Conservation (phyloP, 225 moss, liverwort and hornwort genomes). For the Pseudisothecium myosuroides region DNA sequence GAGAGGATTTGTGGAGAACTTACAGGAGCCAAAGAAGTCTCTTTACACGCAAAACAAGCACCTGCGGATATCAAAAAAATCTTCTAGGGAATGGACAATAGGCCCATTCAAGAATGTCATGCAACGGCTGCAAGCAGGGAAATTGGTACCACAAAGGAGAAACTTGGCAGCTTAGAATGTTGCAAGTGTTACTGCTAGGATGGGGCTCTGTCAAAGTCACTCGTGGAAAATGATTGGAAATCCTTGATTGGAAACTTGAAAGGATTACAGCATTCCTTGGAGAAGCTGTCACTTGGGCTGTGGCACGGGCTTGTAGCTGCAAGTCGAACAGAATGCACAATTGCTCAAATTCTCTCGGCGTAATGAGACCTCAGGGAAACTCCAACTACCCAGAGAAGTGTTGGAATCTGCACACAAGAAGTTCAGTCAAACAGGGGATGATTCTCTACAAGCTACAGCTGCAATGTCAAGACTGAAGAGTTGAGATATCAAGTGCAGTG, state of each 20-base stretch:
- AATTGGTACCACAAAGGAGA: background rate
- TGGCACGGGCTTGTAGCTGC: background rate
- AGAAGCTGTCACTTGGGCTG: background rate
- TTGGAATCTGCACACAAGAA: conserved; percentile 3
- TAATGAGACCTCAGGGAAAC: background rate
- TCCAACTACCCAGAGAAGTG: background rate
- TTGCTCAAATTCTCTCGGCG: background rate
- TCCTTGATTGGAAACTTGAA: background rate
- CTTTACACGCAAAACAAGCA: background rate
- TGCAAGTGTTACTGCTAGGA: background rate
- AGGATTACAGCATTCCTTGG: background rate
- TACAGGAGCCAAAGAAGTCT: background rate
- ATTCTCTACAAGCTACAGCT: background rate
- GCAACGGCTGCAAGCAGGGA: background rate
- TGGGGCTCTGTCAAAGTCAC: background rate
- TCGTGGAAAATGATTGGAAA: background rate
- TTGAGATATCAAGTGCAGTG: background rate
- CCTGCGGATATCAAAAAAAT: background rate
- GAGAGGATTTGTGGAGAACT: background rate
- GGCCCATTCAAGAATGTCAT: background rate
- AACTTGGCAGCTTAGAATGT: background rate
- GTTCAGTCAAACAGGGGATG: background rate
- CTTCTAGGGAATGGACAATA: background rate
- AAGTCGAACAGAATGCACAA: background rate
- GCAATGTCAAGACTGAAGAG: background rate